Evolutionary conservation across 2,329 filamentous ascomycete species (phyloP), one percentile per base, ranked within the genome.

Genomic region (Verticillium albo-atrum): DNA sequence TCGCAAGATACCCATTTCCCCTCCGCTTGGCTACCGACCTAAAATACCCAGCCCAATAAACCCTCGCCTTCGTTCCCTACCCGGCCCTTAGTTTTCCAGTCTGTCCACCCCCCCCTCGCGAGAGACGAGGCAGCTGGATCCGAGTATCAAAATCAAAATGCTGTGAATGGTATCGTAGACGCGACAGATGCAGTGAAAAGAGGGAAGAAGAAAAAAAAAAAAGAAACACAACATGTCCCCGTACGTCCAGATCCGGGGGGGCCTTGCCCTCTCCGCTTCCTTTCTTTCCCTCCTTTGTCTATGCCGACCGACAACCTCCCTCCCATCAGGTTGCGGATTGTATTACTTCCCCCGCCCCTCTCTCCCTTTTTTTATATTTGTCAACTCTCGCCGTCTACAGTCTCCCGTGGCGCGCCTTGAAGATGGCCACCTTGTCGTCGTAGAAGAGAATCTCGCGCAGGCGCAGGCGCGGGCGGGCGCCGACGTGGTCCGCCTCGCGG

Each of bases 371-470:
- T 4, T 32, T 12, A 32, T 32, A 32, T 9, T 10, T 32, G 30
- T 32, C n/a, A n/a, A 14, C 30, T 14, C n/a, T 6, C 32, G 12
- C n/a, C n/a, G 30, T 26, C 68, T 68, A 81, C 59, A 81, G 67
- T 66, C 70, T 72, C 20, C 83, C 86, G 73, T 91, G 87, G 61
- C 90, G 82, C 32, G 89, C 89, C 71, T 89, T 90, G 75, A 94
- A 94, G 60, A 94, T 88, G 28, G 89, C 86, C 57, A 92, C 86
- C 73, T 91, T 91, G 70, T 94, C 90, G 70, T 94, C 91, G 68
- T 92, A 93, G 72, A 92, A 94, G 63, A 93, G 73, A 63, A 95
- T 94, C 77, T 94, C 90, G 62, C 89, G 79, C 64, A 94, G 76
- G 58, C 86, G 81, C 61, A 93, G 79, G 66, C 81, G 76, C 30